phyloP scores from a whole-genome alignment of 164 flowering plant genomes.

The Santalum album region DNA sequence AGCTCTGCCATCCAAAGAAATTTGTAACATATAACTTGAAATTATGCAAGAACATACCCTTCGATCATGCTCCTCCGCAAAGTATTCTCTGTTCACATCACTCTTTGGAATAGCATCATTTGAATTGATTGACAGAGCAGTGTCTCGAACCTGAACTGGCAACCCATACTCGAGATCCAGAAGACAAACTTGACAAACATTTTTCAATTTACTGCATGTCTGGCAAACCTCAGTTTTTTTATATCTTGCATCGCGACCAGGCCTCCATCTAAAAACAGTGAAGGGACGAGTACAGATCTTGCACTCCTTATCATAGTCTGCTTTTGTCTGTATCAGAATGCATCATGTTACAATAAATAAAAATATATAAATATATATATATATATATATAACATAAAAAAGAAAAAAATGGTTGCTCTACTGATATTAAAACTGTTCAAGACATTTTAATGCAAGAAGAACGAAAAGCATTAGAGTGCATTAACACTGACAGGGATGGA shows the following conservation, averaged over 20 bases:
- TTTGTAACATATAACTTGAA: no score
- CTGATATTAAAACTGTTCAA: not conserved
- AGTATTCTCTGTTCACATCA: conserved; percentile 93
- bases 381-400: not conserved
- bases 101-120: conserved; percentile 92
- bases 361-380: no score
- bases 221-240: conserved; percentile 90
- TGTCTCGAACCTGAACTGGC: conserved; percentile 95
- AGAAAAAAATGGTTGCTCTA: not conserved
- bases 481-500: no score
- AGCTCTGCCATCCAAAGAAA: no score
- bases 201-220: conserved; percentile 89
- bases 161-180: conserved; percentile 92
- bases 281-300: conserved; percentile 91
- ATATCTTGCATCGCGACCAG: conserved; percentile 89
- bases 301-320: conserved; percentile 89
- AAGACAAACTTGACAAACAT: conserved; percentile 95
- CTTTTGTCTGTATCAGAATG: conserved; percentile 49
- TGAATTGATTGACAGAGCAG: conserved; percentile 73
- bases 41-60: conserved; percentile 39
- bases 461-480: no score
- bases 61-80: conserved; percentile 94
- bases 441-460: no score
- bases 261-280: conserved; percentile 96
- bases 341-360: not conserved